Evolutionary conservation across 169 alveolate species (phyloP).

Genomic region (Plasmodium vinckei): DNA sequence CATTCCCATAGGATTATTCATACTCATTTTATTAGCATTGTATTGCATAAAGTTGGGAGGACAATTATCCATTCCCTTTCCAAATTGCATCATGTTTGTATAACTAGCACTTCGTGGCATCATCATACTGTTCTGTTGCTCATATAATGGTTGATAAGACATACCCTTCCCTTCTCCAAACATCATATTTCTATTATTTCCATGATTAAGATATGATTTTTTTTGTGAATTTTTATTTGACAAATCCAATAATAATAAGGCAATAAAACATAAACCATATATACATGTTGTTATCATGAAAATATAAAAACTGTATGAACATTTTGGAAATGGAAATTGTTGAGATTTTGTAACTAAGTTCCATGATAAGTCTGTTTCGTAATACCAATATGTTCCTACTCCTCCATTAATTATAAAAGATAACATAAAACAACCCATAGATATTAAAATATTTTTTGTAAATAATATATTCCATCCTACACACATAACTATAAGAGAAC

Average conservation of each 20-base stretch:
- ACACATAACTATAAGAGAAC: conserved; percentile 26
- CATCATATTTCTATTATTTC: conserved; percentile 23
- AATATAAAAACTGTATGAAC: conserved; percentile 59
- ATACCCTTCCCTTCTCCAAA: conserved; percentile 20
- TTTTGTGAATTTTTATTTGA: conserved; percentile 23
- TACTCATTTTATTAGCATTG: conserved; percentile 9
- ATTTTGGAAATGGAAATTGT: conserved; percentile 61
- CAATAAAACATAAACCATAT: conserved; percentile 49
- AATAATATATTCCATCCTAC: conserved; percentile 58
- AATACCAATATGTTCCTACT: conserved; percentile 63
- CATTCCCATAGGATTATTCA: conserved; percentile 5
- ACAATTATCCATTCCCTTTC: conserved; percentile 19
- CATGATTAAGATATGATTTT: conserved; percentile 37
- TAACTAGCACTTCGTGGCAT: conserved; percentile 64
- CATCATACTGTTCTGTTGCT: conserved; percentile 19
- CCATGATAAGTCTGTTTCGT: conserved; percentile 69
- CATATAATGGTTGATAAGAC: conserved; percentile 41
- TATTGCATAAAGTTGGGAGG: conserved; percentile 33
- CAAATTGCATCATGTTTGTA: conserved; percentile 38
- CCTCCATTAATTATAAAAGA: conserved; percentile 66
- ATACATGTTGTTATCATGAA: conserved; percentile 42
- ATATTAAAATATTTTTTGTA: conserved; percentile 43
- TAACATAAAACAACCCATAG: conserved; percentile 52
- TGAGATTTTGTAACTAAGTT: conserved; percentile 40
- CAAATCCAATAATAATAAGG: conserved; percentile 23